A percentile compares a stretch with the other conserved stretches of the same genome.
phyloP scores from a whole-genome alignment of 192 early-diverging fungal genomes.

The Dispira parvispora region DNA sequence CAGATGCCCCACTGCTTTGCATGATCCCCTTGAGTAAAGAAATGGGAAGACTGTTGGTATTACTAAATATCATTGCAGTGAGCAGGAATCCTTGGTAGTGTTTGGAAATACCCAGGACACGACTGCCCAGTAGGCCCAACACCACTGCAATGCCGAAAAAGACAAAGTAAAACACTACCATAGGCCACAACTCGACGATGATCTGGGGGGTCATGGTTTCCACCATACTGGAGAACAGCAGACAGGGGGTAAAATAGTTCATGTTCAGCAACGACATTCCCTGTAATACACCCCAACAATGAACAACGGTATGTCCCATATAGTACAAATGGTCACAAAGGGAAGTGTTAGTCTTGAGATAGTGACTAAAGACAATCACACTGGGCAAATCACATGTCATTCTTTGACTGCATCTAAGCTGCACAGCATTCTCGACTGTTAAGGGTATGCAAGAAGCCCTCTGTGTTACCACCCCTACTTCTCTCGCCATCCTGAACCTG shows the following conservation, averaged over 20 bases:
- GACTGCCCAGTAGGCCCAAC: slow-evolving; percentile 23
- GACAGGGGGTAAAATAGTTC: slow-evolving; percentile 55
- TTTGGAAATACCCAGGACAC: slow-evolving; percentile 21
- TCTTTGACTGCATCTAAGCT: too few species aligned
- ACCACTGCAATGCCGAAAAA: slow-evolving; percentile 25
- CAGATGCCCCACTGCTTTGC: slow-evolving; percentile 23
- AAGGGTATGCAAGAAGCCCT: too few species aligned
- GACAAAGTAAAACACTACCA: slow-evolving; percentile 35
- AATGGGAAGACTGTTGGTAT: slow-evolving; percentile 58
- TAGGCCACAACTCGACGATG: slow-evolving; percentile 53
- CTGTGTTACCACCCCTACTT: too few species aligned
- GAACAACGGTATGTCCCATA: too few species aligned
- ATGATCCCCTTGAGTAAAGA: slow-evolving; percentile 46
- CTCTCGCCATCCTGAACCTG: too few species aligned
- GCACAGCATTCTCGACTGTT: too few species aligned
- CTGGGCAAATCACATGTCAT: too few species aligned
- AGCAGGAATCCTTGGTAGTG: slow-evolving; percentile 42
- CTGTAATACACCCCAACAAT: slow-evolving; percentile 14
- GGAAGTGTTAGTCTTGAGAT: too few species aligned
- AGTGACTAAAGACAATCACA: too few species aligned
- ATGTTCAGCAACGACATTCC: slow-evolving; percentile 39
- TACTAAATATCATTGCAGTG: slow-evolving; percentile 48
- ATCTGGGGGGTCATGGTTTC: slow-evolving; percentile 42
- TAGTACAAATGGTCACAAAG: too few species aligned
- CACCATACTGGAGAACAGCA: slow-evolving; percentile 58